Percentiles rank a stretch among this genome's conserved stretches.
Conservation (phyloP, 2,329 filamentous ascomycete genomes). For the Fonsecaea pedrosoi region DNA sequence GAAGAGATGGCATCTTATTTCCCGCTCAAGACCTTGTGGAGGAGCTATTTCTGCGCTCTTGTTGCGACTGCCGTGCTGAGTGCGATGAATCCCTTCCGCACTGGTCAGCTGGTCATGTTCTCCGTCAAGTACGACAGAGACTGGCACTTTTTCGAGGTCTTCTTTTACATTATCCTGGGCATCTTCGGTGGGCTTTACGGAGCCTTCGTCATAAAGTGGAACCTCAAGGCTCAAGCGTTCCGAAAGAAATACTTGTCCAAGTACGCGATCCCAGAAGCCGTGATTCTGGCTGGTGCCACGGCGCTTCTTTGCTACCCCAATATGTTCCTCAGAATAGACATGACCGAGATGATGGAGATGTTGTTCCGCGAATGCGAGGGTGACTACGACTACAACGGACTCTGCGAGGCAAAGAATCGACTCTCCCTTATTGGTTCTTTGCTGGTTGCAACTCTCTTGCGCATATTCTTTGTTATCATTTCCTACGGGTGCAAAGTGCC, state of each 20-base stretch:
- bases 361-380: constrained; percentile 93
- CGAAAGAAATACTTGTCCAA: constrained; percentile 87
- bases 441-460: constrained; percentile 77
- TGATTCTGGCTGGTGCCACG: constrained; percentile 79
- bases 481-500: constrained; percentile 98
- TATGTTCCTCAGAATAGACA: constrained; percentile 92
- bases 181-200: constrained; percentile 94
- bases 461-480: constrained; percentile 85
- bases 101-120: constrained; percentile 98
- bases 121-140: constrained; percentile 93
- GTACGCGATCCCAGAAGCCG: constrained; percentile 86
- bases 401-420: constrained; percentile 80
- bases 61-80: constrained; percentile 92
- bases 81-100: constrained; percentile 96
- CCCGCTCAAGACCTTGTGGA: constrained; percentile 95
- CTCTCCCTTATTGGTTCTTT: constrained; percentile 81
- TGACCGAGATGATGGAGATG: constrained; percentile 99
- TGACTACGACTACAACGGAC: constrained; percentile 82
- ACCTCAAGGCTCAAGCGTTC: constrained; percentile 87
- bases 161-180: constrained; percentile 91
- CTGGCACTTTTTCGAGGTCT: constrained; percentile 96
- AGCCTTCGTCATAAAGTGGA: constrained; percentile 98
- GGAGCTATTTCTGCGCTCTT: constrained; percentile 96
- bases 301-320: constrained; percentile 97
- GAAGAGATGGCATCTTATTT: constrained; percentile 99